Percentiles rank a stretch among this genome's conserved stretches.
These are phyloP conservation scores for Sequoiadendron giganteum DNA, from an alignment of 75 land plant genomes.

Conservation along the genomic window DNA sequence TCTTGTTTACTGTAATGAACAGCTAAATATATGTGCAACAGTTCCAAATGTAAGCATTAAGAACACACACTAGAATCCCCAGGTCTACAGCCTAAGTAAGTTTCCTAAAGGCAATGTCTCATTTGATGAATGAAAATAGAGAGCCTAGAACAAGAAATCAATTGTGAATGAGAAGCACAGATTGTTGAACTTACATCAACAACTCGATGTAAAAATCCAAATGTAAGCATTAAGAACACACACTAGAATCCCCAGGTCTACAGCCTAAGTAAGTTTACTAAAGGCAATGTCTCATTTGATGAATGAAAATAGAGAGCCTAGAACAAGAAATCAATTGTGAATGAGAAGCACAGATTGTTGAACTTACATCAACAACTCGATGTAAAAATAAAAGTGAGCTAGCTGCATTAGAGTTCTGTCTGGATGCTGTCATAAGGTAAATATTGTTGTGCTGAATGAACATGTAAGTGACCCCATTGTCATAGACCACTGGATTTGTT, in stretches of 20 bases:
- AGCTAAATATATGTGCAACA: neutral
- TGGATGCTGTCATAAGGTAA: slow-evolving; percentile 84
- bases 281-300: neutral
- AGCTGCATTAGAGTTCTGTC: slow-evolving; percentile 99
- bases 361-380: slow-evolving; percentile 91
- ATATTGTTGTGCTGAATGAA: slow-evolving; percentile 97
- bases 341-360: neutral
- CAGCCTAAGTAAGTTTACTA: neutral
- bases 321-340: neutral
- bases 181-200: too few relatives aligned
- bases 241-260: neutral
- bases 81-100: neutral
- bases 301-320: neutral
- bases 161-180: neutral
- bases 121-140: neutral
- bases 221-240: neutral
- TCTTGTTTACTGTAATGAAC: neutral
- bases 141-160: neutral
- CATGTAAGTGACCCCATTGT: slow-evolving; percentile 91
- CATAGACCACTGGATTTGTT: slow-evolving; percentile 87
- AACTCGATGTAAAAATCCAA: too few relatives aligned
- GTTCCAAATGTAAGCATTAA: neutral
- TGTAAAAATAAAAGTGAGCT: slow-evolving; percentile 94
- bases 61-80: neutral
- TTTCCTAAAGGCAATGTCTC: neutral